Conservation (phyloP, 768 basidiomycete species). For the Boletus reticulatus region DNA sequence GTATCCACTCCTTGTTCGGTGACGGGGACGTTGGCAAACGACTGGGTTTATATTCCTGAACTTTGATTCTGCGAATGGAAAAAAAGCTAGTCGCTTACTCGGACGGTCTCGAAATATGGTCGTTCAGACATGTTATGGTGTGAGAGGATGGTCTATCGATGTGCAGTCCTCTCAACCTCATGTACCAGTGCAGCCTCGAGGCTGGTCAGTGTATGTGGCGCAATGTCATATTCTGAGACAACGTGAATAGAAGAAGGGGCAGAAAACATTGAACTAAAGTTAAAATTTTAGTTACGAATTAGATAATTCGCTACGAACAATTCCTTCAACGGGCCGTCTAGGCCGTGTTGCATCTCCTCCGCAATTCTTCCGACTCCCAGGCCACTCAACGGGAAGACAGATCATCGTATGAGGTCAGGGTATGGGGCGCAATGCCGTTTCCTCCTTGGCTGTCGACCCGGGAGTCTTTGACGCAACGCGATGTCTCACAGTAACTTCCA, state of each 20-base stretch:
- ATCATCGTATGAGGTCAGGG: neutral
- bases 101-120: constrained; percentile 69
- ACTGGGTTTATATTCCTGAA: constrained; percentile 44
- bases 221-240: constrained; percentile 19
- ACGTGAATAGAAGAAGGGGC: constrained; percentile 18
- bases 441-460: constrained; percentile 1
- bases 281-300: constrained; percentile 20
- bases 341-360: neutral
- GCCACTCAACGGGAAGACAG: neutral
- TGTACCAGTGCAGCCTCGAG: constrained; percentile 28
- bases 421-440: neutral
- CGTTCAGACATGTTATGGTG: constrained; percentile 28
- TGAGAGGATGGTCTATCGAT: constrained; percentile 2
- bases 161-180: constrained; percentile 6
- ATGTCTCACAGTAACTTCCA: neutral
- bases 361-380: neutral
- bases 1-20: constrained; percentile 81
- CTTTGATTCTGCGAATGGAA: neutral
- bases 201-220: constrained; percentile 24
- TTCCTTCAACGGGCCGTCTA: constrained; percentile 2
- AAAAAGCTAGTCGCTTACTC: constrained; percentile 39
- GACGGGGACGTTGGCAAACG: constrained; percentile 81
- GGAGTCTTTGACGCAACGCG: constrained; percentile 4
- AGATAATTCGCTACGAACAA: constrained; percentile 24
- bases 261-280: constrained; percentile 11